A percentile compares a stretch with the other conserved stretches of the same genome.
These are phyloP conservation scores for Falciphora oryzae DNA, from an alignment of 2,329 filamentous ascomycete genomes.

Conservation along the genomic window DNA sequence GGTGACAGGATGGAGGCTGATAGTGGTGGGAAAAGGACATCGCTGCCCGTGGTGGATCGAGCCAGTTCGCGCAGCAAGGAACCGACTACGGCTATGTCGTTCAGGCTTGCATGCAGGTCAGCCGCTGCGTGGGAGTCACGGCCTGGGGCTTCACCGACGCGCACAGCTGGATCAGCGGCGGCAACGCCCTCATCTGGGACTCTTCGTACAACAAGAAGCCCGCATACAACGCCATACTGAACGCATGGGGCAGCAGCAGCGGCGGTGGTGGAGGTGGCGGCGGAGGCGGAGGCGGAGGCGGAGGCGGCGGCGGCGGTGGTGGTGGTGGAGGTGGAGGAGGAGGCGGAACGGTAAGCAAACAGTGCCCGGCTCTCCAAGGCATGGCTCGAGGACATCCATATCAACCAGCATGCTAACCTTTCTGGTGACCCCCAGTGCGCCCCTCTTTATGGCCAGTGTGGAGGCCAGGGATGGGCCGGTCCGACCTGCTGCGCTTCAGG, in stretches of 20 bases:
- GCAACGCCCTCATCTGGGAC: slow-evolving; percentile 12
- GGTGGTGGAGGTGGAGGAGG: no score
- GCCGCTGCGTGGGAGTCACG: slow-evolving; percentile 24
- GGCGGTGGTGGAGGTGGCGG: no score
- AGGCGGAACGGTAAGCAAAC: neutral
- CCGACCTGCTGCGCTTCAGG: neutral
- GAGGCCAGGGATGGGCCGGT: neutral
- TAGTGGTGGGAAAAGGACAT: neutral
- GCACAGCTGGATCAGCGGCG: slow-evolving; percentile 25
- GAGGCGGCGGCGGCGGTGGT: no score
- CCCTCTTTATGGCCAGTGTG: neutral
- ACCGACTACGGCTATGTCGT: slow-evolving; percentile 30
- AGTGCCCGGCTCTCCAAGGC: neutral
- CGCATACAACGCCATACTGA: slow-evolving; percentile 13
- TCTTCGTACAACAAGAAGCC: slow-evolving; percentile 14
- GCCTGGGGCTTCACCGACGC: slow-evolving; percentile 31
- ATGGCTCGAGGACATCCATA: no score
- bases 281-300: no score
- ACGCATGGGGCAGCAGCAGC: slow-evolving; percentile 9
- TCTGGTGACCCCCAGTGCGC: neutral
- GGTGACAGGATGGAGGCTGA: neutral
- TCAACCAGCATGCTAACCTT: neutral
- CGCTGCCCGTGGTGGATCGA: neutral
- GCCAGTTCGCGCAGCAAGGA: neutral
- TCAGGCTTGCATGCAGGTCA: slow-evolving; percentile 21